Base-by-base conservation (phyloP, 2,329 filamentous ascomycete species). In the Phialocephala sp. region DNA sequence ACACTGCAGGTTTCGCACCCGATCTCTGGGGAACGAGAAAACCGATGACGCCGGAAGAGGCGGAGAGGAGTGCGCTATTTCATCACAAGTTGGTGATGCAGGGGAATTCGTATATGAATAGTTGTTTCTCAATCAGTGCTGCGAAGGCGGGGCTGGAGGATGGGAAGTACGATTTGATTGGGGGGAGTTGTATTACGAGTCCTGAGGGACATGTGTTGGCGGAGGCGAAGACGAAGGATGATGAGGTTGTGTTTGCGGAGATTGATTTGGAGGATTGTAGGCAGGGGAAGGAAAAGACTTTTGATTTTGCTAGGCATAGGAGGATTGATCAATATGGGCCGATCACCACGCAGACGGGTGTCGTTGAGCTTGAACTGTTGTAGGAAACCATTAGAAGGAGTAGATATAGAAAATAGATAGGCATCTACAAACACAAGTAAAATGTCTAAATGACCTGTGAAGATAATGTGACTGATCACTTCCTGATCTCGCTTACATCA, bases 31-130 rank as follows among this genome's bases (percentile, higher is more conserved):
- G 80, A 12, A 77, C 76, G 39, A 74, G 73, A 68, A 79, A 75
- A 68, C 76, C 71, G 66, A 83, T 79, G 79, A 79, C 69, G 60
- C 74, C 55, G 65, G 75, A 80, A 63, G 78, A 83, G 65, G 81
- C 82, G 27, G 80, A 84, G 65, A 75, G 74, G 15, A 75, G 82
- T 68, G 82, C 83, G 0, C 75, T 84, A 9, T 84, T 84, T 71
- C 83, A 86, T 60, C 83, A 85, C 66, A 77, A 79, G 58, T 75
- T 86, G 22, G 80, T 82, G 9, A 82, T 84, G 78, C 82, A 85
- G 72, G 78, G 79, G 0, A 83, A 84, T 58, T 82, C 79, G 66
- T 85, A 85, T 70, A 83, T 83, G 72, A 84, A 86, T 69, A 79
- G 80, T 8, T 83, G 81, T 63, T 86, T 83, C 70, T 81, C 79